These are phyloP conservation scores for Tylopilus cervinicoccineus DNA, from an alignment of 768 basidiomycete species.

Conservation along the genomic window DNA sequence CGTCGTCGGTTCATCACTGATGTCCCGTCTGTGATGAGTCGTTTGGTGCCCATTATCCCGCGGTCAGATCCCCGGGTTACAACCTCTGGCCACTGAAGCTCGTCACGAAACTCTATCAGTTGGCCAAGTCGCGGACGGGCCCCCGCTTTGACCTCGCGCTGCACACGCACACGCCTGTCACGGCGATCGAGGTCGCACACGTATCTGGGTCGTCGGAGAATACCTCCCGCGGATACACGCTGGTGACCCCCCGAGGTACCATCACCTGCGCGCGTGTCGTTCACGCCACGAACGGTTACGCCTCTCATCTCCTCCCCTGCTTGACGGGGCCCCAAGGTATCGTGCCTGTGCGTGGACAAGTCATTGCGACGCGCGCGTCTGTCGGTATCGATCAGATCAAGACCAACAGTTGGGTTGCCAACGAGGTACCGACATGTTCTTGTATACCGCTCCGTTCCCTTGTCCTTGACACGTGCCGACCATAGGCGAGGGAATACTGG, in stretches of 20 bases:
- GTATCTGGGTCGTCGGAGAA: neutral
- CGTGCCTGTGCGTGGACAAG: conserved; percentile 71
- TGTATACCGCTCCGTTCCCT: neutral
- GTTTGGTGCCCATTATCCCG: conserved; percentile 46
- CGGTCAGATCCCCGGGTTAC: conserved; percentile 45
- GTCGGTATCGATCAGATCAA: conserved; percentile 39
- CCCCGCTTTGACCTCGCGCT: conserved; percentile 44
- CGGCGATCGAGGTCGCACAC: conserved; percentile 33
- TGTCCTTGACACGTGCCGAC: neutral
- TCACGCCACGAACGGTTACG: conserved; percentile 87
- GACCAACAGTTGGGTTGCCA: conserved; percentile 44
- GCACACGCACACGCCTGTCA: conserved; percentile 74
- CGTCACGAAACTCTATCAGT: conserved; percentile 60
- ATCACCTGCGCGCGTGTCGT: conserved; percentile 62
- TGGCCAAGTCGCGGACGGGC: conserved; percentile 31
- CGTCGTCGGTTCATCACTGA: neutral
- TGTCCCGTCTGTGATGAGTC: conserved; percentile 9
- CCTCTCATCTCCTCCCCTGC: conserved; percentile 71
- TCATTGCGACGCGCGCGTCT: conserved; percentile 43
- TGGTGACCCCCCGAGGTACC: conserved; percentile 60
- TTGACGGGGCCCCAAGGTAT: conserved; percentile 51
- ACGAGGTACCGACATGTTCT: conserved; percentile 26
- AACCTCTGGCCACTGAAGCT: conserved; percentile 83
- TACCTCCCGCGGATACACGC: conserved; percentile 2
- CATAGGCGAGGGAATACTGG: conserved; percentile 67